These are phyloP conservation scores for Amaranthus cruentus DNA, from an alignment of 148 eudicot species.

Conservation along the genomic window DNA sequence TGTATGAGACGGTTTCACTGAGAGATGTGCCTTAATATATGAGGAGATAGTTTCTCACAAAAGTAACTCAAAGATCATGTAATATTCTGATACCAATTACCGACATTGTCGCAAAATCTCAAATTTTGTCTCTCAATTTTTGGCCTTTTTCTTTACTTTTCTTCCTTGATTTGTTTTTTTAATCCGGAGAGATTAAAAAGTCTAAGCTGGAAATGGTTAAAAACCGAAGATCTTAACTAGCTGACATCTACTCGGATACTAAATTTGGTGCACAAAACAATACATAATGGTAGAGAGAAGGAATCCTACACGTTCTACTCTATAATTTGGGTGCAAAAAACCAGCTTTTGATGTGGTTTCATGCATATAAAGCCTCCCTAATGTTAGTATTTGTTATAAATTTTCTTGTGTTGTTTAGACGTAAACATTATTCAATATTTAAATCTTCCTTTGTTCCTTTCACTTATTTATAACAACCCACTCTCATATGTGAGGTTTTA, in stretches of 20 bases:
- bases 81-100: too few relatives aligned
- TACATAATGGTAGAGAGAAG: neutral
- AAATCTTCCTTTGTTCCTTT: neutral
- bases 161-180: neutral
- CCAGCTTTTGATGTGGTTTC: conserved; percentile 18
- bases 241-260: too few relatives aligned
- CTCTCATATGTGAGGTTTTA: neutral
- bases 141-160: too few relatives aligned
- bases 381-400: conserved; percentile 3
- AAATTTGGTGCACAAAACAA: too few relatives aligned
- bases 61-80: too few relatives aligned
- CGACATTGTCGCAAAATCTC: too few relatives aligned
- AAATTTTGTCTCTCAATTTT: too few relatives aligned
- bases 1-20: too few relatives aligned
- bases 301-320: conserved; percentile 4
- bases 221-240: too few relatives aligned
- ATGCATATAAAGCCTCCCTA: conserved; percentile 15
- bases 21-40: too few relatives aligned
- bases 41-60: too few relatives aligned
- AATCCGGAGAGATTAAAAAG: neutral
- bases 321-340: conserved; percentile 12
- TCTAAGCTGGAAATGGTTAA: neutral
- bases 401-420: neutral
- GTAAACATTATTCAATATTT: conserved; percentile 12
- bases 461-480: neutral